These are phyloP conservation scores for Pseudonitzschia multiseries DNA, from an alignment of 108 stramenopile species.

Conservation along the genomic window DNA sequence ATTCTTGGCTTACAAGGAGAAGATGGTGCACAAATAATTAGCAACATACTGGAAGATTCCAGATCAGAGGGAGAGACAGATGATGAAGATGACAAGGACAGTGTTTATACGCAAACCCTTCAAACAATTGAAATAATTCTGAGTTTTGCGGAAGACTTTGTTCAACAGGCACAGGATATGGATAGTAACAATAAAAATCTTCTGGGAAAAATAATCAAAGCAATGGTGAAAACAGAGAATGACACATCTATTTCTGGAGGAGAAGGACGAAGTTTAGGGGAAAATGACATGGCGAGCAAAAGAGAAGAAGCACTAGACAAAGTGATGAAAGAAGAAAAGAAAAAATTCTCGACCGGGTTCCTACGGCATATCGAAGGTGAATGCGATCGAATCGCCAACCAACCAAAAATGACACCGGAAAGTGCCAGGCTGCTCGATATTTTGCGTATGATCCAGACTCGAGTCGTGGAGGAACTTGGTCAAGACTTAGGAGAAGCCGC, in stretches of 20 bases:
- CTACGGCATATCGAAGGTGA: conserved; percentile 76
- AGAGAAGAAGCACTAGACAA: conserved; percentile 55
- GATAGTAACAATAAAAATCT: conserved; percentile 59
- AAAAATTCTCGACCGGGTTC: conserved; percentile 74
- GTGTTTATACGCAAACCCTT: conserved; percentile 9
- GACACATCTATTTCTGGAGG: conserved; percentile 6
- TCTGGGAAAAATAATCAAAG: conserved; percentile 64
- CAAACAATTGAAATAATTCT: conserved; percentile 57
- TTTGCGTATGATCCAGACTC: conserved; percentile 69
- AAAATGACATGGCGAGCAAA: conserved; percentile 3
- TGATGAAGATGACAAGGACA: conserved; percentile 11
- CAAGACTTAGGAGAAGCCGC: conserved; percentile 74
- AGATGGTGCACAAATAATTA: conserved; percentile 28
- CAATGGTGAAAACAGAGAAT: conserved; percentile 36
- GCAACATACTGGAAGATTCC: conserved; percentile 33
- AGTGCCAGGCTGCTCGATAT: conserved; percentile 56
- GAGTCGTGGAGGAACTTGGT: conserved; percentile 77
- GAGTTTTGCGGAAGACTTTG: conserved; percentile 70
- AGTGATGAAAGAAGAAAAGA: conserved; percentile 51
- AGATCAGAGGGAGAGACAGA: conserved; percentile 5
- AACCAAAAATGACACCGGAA: conserved; percentile 55
- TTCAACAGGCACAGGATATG: conserved; percentile 46
- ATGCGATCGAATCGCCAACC: conserved; percentile 61
- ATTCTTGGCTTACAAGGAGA: conserved; percentile 34
- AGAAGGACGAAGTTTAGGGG: background rate